These are phyloP conservation scores for Globisporangium viniferum DNA, from an alignment of 352 stramenopile genomes.

Conservation along the genomic window DNA sequence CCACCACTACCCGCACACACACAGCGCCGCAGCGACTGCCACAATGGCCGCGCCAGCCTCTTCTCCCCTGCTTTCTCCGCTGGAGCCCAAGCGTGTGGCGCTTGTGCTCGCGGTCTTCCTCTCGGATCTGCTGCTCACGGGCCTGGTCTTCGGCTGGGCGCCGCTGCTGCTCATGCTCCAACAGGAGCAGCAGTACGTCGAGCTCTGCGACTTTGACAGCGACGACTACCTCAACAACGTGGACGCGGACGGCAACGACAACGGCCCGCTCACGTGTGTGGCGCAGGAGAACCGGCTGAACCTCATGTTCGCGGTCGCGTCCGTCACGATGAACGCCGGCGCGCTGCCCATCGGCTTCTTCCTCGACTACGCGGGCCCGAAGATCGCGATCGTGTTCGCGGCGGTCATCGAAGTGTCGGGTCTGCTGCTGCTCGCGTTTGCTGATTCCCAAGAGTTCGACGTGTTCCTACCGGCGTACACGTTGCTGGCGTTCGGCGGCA, in stretches of 20 bases:
- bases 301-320: constrained; percentile 82
- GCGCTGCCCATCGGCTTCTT: constrained; percentile 79
- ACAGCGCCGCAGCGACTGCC: background rate
- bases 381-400: constrained; percentile 43
- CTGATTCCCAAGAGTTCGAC: constrained; percentile 73
- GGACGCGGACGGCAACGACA: constrained; percentile 13
- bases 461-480: constrained; percentile 72
- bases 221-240: constrained; percentile 16
- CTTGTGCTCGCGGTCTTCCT: constrained; percentile 67
- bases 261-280: constrained; percentile 33
- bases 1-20: background rate
- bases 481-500: constrained; percentile 64
- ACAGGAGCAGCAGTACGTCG: constrained; percentile 77
- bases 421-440: constrained; percentile 63
- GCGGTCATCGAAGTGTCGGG: constrained; percentile 68
- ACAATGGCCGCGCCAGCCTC: constrained; percentile 10
- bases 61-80: constrained; percentile 11
- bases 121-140: constrained; percentile 83
- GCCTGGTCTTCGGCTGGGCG: constrained; percentile 85
- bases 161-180: constrained; percentile 81
- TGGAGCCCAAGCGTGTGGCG: constrained; percentile 47
- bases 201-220: constrained; percentile 47
- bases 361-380: constrained; percentile 66
- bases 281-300: constrained; percentile 86
- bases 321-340: constrained; percentile 74